Evolutionary conservation across 2,329 filamentous ascomycete species (phyloP).

Genomic region (Erysiphe pulchra): DNA sequence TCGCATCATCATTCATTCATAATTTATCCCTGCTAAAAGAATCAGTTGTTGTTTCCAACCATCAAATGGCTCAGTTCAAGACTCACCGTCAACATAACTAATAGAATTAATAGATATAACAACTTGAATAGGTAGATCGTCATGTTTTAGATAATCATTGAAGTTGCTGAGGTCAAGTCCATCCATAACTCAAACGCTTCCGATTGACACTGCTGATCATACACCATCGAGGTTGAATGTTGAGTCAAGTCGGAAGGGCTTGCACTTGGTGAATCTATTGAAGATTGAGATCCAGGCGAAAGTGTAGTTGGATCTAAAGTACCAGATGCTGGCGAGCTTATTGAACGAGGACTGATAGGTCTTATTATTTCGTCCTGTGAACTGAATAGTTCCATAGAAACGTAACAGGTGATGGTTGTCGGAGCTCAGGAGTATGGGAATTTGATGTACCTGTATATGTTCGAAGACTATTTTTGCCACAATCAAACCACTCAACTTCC

Average conservation of each 20-base stretch:
- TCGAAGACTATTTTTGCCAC: conserved; percentile 15
- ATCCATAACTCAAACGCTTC: conserved; percentile 19
- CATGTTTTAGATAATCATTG: background rate
- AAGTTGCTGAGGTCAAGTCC: conserved; percentile 8
- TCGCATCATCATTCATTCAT: no score
- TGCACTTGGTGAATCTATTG: conserved; percentile 19
- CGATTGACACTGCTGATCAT: conserved; percentile 99
- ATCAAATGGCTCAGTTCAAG: no score
- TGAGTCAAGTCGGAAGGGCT: conserved; percentile 69
- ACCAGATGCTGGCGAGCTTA: conserved; percentile 12
- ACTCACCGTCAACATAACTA: no score
- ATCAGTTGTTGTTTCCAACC: no score
- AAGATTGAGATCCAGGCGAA: conserved; percentile 28
- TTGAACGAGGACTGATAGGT: conserved; percentile 6
- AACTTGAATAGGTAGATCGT: no score
- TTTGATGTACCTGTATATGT: conserved; percentile 18
- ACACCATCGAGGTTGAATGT: conserved; percentile 99
- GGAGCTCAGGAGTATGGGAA: conserved; percentile 18
- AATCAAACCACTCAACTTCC: conserved; percentile 8
- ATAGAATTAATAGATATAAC: no score
- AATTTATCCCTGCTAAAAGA: no score
- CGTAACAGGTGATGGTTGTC: conserved; percentile 19
- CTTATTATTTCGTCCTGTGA: conserved; percentile 14
- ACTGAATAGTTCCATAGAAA: conserved; percentile 33
- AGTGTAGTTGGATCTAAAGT: conserved; percentile 37